phyloP scores from a whole-genome alignment of 2,329 filamentous ascomycete genomes.

The Nothophoma quercina region DNA sequence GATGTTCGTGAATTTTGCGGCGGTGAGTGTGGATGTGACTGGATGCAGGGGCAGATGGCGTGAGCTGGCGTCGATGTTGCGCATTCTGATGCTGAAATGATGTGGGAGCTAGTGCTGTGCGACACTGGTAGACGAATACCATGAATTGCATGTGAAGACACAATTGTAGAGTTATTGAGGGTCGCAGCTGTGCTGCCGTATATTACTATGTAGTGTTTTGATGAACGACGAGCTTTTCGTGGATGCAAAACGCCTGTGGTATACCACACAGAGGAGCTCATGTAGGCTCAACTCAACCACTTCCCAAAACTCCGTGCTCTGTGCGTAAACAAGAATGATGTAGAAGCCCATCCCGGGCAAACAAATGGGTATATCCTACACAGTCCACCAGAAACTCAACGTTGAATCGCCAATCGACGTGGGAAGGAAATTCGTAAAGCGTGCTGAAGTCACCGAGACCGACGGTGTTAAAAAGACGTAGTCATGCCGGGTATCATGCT shows the following conservation, averaged over 20 bases:
- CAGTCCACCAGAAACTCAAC: slow-evolving; percentile 27
- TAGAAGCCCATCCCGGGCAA: slow-evolving; percentile 1
- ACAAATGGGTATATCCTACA: slow-evolving; percentile 40
- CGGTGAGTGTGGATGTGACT: slow-evolving; percentile 8
- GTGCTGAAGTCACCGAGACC: slow-evolving; percentile 13
- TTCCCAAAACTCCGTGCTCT: slow-evolving; percentile 15
- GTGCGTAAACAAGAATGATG: slow-evolving; percentile 6
- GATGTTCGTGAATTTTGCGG: slow-evolving; percentile 13
- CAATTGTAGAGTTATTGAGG: neutral
- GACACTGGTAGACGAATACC: neutral
- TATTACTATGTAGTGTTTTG: slow-evolving; percentile 5
- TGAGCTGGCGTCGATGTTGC: slow-evolving; percentile 8
- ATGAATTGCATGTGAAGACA: slow-evolving; percentile 1
- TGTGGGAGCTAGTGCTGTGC: neutral
- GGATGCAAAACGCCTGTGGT: slow-evolving; percentile 17
- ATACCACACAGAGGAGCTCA: slow-evolving; percentile 21
- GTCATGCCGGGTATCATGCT: slow-evolving; percentile 6
- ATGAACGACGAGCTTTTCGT: slow-evolving; percentile 4
- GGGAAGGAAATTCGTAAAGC: slow-evolving; percentile 33
- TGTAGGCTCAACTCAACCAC: slow-evolving; percentile 22
- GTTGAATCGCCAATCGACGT: slow-evolving; percentile 23
- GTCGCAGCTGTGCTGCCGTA: slow-evolving; percentile 3
- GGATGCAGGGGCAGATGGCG: slow-evolving; percentile 7
- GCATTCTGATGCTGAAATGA: slow-evolving; percentile 2
- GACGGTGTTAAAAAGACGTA: slow-evolving; percentile 6